Base-by-base conservation (phyloP, 352 stramenopile genomes). In the Elongisporangium anandrum region DNA sequence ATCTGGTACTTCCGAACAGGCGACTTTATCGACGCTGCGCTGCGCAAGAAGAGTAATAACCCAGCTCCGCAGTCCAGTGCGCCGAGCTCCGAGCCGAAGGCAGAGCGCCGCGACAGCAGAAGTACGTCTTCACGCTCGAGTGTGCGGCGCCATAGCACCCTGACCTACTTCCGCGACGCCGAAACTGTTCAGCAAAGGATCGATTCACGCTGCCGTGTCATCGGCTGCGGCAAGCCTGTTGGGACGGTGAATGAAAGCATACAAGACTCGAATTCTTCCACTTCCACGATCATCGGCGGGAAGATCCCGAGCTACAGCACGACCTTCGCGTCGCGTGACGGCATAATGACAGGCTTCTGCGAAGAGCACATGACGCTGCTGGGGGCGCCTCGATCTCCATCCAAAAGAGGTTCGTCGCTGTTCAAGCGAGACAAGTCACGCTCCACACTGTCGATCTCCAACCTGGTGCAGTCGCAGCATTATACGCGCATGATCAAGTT, bases 401-500 rank as follows among this genome's bases (percentile, higher is more conserved):
- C 70, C 0, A 78, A 78, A 52, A 69, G 74, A 3, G 64, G 60
- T 15, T 48, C 34, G 34, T 45, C 34, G 16, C 54, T 67, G 13
- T 64, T 78, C 59, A 53, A 66, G 53, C 55, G 61, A 23, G 59
- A 77, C 50, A 73, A 74, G 9, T 50, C 57, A 17, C 67, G 64
- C 3, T 60, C 69, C 3, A 57, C 59, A 22, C 47, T 50, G 0
- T 63, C 67, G 51, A 58, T 50, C 3, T 58, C 67, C 38, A 62
- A 64, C 9, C 29, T 88, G 6, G 53, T 87, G 22, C 67, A 87
- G 22, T 68, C 68, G 0, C 59, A 61, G 15, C 78, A 88, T 38
- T 90, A 90, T 45, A 10, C 52, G 4, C 73, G 71, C 2, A 85
- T 72, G 59, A 60, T 92, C 26, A 82, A 73, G 54, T 89, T 79